Base-by-base conservation (phyloP, 2,329 filamentous ascomycete species). In the Diplodia intermedia region DNA sequence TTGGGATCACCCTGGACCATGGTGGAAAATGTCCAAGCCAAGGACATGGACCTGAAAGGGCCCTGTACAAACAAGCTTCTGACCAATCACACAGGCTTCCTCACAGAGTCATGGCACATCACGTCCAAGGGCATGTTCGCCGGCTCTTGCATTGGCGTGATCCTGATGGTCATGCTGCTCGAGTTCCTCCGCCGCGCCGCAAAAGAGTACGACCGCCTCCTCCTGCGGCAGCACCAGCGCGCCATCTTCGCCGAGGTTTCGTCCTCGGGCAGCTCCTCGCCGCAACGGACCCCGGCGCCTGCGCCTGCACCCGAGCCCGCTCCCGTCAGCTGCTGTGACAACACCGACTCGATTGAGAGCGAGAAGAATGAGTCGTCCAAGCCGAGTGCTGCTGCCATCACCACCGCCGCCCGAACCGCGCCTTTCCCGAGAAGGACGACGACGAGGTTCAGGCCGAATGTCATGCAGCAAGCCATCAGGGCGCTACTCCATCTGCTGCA, bases 81-180 rank as follows among this genome's bases (percentile, higher is more conserved):
- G 50, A 54, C 20, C 40, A 63, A 33, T 15, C 9, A 20, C n/a
- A 9, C 52, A 82, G 80, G 89, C 79, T 94, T 95, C 84, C 85
- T 95, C 74, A 81, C 90, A 29, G 73, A 76, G 8, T 83, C 84
- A 26, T 95, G 92, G 91, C 88, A 88, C 74, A 86, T 94, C 77
- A 89, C 82, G 18, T 90, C 89, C 29, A 80, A 78, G 2, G 89
- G 86, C 77, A 90, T 90, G 85, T 94, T 96, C 75, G 91, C 90
- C 57, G 91, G 90, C 26, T 91, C 89, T 65, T 95, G 92, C 80
- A 89, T 96, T 74, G 91, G 90, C 69, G 88, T 93, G 43, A 83
- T 93, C 70, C 81, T 90, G n/a, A 87, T 96, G 65, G 90, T 91
- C 72, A 84, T 94, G 65, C 74, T 80, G 6, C 89, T 95, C 72